These are phyloP conservation scores for Thielaviopsis punctulata DNA, from an alignment of 2,329 filamentous ascomycete species.

Conservation along the genomic window DNA sequence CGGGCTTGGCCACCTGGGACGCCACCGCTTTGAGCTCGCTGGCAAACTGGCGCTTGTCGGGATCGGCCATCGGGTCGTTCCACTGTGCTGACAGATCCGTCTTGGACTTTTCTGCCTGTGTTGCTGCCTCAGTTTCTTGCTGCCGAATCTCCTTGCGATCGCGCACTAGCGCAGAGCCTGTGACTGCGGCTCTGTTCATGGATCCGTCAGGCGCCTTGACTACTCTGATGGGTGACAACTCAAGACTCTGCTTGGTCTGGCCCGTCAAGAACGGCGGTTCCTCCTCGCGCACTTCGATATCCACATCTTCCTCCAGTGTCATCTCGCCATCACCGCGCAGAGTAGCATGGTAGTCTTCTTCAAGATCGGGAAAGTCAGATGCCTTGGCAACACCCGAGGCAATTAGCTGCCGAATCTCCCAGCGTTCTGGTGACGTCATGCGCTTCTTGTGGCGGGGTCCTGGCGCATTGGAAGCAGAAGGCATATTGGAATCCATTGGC, in stretches of 20 bases:
- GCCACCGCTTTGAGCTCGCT: conserved; percentile 56
- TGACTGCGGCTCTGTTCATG: conserved; percentile 90
- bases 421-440: conserved; percentile 89
- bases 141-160: conserved; percentile 79
- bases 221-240: conserved; percentile 86
- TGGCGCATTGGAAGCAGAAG: conserved; percentile 10
- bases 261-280: conserved; percentile 91
- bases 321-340: conserved; percentile 72
- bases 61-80: conserved; percentile 89
- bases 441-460: conserved; percentile 60
- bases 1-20: conserved; percentile 41
- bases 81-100: conserved; percentile 80
- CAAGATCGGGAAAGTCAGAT: conserved; percentile 82
- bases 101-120: conserved; percentile 51
- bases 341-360: conserved; percentile 83
- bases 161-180: conserved; percentile 72
- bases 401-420: conserved; percentile 95
- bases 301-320: conserved; percentile 88
- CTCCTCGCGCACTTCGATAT: conserved; percentile 91
- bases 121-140: conserved; percentile 63
- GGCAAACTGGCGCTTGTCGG: conserved; percentile 75
- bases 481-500: conserved; percentile 23
- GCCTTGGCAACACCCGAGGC: conserved; percentile 87
- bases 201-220: conserved; percentile 98
- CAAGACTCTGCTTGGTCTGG: conserved; percentile 90